A percentile compares a stretch with the other conserved stretches of the same genome.
phyloP scores from a whole-genome alignment of 2,329 filamentous ascomycete genomes.

The Stachybotrys chlorohalonatus region DNA sequence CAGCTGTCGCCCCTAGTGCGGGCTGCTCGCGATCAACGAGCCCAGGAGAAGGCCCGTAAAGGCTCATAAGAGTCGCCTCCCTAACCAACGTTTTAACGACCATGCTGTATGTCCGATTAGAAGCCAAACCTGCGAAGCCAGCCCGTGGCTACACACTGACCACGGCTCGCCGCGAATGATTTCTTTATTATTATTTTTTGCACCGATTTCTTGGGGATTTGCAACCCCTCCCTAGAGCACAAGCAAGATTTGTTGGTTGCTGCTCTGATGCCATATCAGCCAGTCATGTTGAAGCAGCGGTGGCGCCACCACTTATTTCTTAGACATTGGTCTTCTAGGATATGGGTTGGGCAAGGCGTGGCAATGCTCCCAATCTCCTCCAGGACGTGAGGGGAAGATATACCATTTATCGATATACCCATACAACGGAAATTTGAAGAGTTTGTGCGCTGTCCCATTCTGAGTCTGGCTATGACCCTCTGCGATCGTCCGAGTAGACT shows the following conservation, averaged over 20 bases:
- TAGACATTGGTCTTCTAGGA: background rate
- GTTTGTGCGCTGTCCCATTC: background rate
- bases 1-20: constrained; percentile 81
- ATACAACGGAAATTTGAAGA: background rate
- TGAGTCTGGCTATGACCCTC: no score
- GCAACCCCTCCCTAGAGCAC: background rate
- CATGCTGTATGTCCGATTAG: background rate
- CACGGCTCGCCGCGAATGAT: background rate
- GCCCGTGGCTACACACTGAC: background rate
- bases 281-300: background rate
- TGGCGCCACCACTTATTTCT: background rate
- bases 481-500: no score
- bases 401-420: background rate
- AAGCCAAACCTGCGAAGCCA: background rate
- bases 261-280: background rate
- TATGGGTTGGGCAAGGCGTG: background rate
- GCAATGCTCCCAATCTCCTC: background rate
- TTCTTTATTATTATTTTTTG: background rate
- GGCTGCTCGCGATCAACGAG: constrained; percentile 75
- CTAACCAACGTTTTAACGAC: background rate
- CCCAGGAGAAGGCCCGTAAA: constrained; percentile 74
- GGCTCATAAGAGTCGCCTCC: constrained; percentile 18
- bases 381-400: background rate
- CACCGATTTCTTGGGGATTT: background rate
- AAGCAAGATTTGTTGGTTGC: background rate